phyloP scores from a whole-genome alignment of 2,329 filamentous ascomycete genomes.

The Hortaea sp. region DNA sequence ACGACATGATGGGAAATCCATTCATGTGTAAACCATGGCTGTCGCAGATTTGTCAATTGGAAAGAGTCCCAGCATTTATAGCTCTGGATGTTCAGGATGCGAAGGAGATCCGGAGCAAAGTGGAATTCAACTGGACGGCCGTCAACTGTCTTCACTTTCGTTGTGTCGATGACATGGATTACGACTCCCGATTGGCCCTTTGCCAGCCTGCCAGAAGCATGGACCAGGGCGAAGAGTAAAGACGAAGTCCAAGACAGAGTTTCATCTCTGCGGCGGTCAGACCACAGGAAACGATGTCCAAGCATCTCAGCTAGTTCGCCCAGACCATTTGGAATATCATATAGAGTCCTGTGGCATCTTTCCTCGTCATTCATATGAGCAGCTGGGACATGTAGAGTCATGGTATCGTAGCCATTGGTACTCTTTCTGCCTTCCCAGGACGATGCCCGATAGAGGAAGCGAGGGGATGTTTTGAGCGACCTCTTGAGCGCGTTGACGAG shows the following conservation, averaged over 20 bases:
- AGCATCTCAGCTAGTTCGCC: neutral
- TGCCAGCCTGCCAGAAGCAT: neutral
- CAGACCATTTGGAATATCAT: neutral
- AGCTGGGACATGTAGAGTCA: neutral
- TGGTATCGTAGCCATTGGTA: neutral
- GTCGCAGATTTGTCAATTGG: neutral
- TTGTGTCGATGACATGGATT: constrained; percentile 4
- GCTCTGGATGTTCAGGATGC: neutral
- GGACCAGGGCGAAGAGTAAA: constrained; percentile 2
- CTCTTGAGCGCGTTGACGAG: neutral
- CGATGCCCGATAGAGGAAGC: neutral
- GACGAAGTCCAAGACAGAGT: constrained; percentile 3
- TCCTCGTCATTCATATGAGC: neutral
- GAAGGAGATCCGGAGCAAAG: neutral
- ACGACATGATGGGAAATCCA: constrained; percentile 1
- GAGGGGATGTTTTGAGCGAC: neutral
- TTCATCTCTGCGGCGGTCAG: neutral
- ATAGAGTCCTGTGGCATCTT: neutral
- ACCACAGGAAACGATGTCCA: neutral
- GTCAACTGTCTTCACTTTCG: neutral
- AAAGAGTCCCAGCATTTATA: neutral
- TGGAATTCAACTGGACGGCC: constrained; percentile 2
- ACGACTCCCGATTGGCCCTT: constrained; percentile 1
- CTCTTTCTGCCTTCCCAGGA: neutral
- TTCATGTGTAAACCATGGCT: constrained; percentile 5